Evolutionary conservation across 768 basidiomycete species (phyloP), one percentile per base, ranked within the genome.

Genomic region (Amanita pallidorosea): DNA sequence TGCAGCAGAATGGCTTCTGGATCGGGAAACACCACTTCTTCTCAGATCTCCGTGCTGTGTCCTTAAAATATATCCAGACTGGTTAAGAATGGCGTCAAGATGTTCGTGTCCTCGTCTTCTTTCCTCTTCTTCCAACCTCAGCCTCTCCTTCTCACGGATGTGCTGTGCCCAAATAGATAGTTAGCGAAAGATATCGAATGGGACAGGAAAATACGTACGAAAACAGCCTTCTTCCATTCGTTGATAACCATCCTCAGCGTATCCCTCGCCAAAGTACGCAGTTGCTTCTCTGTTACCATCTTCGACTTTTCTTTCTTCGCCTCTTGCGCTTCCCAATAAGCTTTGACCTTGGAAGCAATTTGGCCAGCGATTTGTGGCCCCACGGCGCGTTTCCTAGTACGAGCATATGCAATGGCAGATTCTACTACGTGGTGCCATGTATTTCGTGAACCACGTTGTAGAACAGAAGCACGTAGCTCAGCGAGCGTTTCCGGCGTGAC

Each of bases 171-270:
- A 46, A 37, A 27, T 35, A 29, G 7, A 42, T 11, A 11, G 13
- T n/a, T 17, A n/a, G 43, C 36, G 23, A 20, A 47, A 12, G 18
- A 4, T 22, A 18, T 42, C 23, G 36, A 40, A 13, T 29, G 11
- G 44, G 17, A 15, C 27, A 36, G 29, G n/a, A 15, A 8, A 47
- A 15, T 4, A 75, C 88, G 60, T 60, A 88, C 88, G 58, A 81
- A 81, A 41, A 93, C 80, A 7, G 88, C 93, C 60, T 88, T 81
- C 64, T 85, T 87, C 94, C 94, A 97, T 60, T 91, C 85, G 7
- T 72, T 73, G 27, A 76, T 73, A 25, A 96, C 80, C 58, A 81
- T 66, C 57, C 78, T 80, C 44, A 85, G 72, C 0, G 87, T 83
- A 18, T 78, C 75, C 67, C 86, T 88, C 11, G 87, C 88, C 34